Percentiles rank a stretch among this genome's conserved stretches.
Conservation (phyloP, 2,329 filamentous ascomycete species). For the Verticillium longisporum region DNA sequence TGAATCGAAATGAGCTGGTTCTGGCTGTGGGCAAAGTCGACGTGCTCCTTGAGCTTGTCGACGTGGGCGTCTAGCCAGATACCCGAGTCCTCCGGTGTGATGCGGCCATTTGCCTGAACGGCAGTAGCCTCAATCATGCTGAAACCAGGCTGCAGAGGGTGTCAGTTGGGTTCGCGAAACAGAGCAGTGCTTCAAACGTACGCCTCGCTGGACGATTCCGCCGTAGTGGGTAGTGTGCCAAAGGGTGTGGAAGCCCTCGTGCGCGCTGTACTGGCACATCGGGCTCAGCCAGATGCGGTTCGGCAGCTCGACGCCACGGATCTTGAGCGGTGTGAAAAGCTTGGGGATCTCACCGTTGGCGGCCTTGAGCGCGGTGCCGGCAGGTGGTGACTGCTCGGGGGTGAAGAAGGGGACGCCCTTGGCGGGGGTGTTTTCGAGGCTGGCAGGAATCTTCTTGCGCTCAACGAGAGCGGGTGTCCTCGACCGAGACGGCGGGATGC, state of each 20-base stretch:
- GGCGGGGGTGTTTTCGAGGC: slow-evolving; percentile 18
- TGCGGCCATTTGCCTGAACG: slow-evolving; percentile 57
- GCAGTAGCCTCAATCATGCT: slow-evolving; percentile 61
- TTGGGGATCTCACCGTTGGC: slow-evolving; percentile 44
- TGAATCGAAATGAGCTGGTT: slow-evolving; percentile 65
- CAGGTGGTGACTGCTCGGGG: slow-evolving; percentile 34
- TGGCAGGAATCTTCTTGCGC: slow-evolving; percentile 10
- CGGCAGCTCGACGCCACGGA: slow-evolving; percentile 34
- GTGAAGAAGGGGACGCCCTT: slow-evolving; percentile 38
- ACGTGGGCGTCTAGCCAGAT: slow-evolving; percentile 66
- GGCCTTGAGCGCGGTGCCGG: slow-evolving; percentile 33
- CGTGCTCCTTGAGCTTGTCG: slow-evolving; percentile 44
- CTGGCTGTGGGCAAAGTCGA: slow-evolving; percentile 51
- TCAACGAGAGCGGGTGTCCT: slow-evolving; percentile 15
- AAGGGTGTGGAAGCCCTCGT: slow-evolving; percentile 54
- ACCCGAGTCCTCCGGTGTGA: slow-evolving; percentile 60
- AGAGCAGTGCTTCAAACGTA: slow-evolving; percentile 8
- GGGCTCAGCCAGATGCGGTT: slow-evolving; percentile 41
- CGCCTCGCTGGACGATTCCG: slow-evolving; percentile 63
- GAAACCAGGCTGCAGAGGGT: not conserved
- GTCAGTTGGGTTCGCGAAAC: not conserved
- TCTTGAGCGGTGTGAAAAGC: slow-evolving; percentile 38
- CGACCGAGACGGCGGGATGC: slow-evolving; percentile 16
- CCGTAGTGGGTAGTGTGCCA: slow-evolving; percentile 72
- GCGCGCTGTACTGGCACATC: slow-evolving; percentile 39